Evolutionary conservation across 768 basidiomycete species (phyloP).

Genomic region (Xerocomellus intermedius): DNA sequence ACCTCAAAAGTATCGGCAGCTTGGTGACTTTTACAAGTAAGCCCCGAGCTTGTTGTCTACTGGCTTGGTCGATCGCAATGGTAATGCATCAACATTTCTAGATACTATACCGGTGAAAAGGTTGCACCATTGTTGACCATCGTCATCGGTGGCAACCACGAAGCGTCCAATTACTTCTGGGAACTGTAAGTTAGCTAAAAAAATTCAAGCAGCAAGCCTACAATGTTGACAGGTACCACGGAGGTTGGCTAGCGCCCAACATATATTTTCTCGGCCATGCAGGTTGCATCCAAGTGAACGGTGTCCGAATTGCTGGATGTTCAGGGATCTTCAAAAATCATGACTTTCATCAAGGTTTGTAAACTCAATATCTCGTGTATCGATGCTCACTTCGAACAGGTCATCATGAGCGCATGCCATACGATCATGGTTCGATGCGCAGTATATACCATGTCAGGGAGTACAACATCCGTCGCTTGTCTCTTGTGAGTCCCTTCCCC

Average conservation of each 20-base stretch:
- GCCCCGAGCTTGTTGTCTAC: not conserved
- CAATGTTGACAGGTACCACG: conserved; percentile 68
- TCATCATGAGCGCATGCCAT: conserved; percentile 81
- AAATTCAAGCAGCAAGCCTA: not conserved
- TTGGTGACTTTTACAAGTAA: conserved; percentile 84
- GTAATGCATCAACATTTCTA: conserved; percentile 26
- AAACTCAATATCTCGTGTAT: not conserved
- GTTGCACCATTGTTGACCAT: conserved; percentile 86
- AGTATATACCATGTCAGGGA: conserved; percentile 92
- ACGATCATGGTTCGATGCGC: conserved; percentile 64
- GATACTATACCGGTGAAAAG: conserved; percentile 85
- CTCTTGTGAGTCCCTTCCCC: conserved; percentile 49
- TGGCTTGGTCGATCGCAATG: not conserved
- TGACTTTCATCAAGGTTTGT: conserved; percentile 68
- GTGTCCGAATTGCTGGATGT: conserved; percentile 82
- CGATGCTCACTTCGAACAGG: conserved; percentile 41
- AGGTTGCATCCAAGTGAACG: conserved; percentile 85
- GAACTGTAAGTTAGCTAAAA: conserved; percentile 64
- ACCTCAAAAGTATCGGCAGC: conserved; percentile 79
- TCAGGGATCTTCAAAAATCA: conserved; percentile 87
- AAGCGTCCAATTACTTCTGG: conserved; percentile 95
- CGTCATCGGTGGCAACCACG: conserved; percentile 97
- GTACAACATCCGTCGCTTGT: conserved; percentile 76
- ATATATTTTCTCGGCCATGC: conserved; percentile 96
- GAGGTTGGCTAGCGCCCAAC: conserved; percentile 95